Conservation (phyloP, 2,329 filamentous ascomycete genomes). For the Epichloe elymi region DNA sequence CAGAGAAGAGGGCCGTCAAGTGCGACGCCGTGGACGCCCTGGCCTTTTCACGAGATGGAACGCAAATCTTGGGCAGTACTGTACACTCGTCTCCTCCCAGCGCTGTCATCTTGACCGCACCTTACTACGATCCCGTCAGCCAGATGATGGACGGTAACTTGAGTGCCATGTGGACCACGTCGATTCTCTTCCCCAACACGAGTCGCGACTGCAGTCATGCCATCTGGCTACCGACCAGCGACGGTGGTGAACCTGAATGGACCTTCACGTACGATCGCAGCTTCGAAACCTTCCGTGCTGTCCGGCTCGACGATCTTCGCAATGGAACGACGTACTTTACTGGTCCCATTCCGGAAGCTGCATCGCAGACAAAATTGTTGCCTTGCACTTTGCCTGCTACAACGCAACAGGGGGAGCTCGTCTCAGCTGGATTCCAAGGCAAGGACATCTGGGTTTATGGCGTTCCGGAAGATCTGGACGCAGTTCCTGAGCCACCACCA, state of each 20-base stretch:
- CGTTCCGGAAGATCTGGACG: slow-evolving; percentile 58
- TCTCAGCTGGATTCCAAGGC: slow-evolving; percentile 59
- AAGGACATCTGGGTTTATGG: slow-evolving; percentile 70
- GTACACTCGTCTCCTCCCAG: slow-evolving; percentile 49
- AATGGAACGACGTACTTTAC: slow-evolving; percentile 72
- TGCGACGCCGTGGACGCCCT: slow-evolving; percentile 64
- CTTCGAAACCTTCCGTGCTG: slow-evolving; percentile 65
- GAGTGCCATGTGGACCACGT: slow-evolving; percentile 71
- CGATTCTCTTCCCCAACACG: slow-evolving; percentile 73
- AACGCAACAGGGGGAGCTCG: slow-evolving; percentile 59
- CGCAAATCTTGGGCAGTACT: slow-evolving; percentile 66
- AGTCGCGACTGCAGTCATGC: slow-evolving; percentile 68
- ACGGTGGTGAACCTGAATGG: slow-evolving; percentile 56
- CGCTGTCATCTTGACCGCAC: slow-evolving; percentile 66
- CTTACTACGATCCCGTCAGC: slow-evolving; percentile 63
- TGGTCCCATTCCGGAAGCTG: slow-evolving; percentile 44
- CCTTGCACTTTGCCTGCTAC: slow-evolving; percentile 59
- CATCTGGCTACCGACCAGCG: slow-evolving; percentile 50
- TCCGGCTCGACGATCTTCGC: slow-evolving; percentile 59
- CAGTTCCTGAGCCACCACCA: slow-evolving; percentile 32
- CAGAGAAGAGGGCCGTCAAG: slow-evolving; percentile 62
- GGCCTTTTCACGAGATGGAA: slow-evolving; percentile 65
- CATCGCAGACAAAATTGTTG: slow-evolving; percentile 42
- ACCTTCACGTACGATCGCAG: slow-evolving; percentile 66
- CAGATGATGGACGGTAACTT: slow-evolving; percentile 53